Evolutionary conservation across 306 rosid genomes (phyloP).

Genomic region (Lagenaria siceraria): DNA sequence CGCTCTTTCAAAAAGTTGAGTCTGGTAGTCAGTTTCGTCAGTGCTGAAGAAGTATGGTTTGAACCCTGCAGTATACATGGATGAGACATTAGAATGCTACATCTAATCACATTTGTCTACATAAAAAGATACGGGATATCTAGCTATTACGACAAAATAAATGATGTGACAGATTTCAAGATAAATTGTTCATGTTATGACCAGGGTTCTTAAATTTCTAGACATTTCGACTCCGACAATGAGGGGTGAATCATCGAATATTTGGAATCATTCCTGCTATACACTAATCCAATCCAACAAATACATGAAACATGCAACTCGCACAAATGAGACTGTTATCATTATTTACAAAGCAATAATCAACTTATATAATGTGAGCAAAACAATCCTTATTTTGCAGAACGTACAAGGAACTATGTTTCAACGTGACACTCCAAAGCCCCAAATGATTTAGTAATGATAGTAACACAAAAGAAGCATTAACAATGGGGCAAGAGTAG

Average conservation of each 20-base stretch:
- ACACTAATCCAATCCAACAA: neutral
- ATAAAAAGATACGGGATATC: too few relatives aligned
- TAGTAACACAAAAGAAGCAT: neutral
- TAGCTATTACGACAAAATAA: neutral
- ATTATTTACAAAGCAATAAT: neutral
- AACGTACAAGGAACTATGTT: neutral
- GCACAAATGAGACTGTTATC: neutral
- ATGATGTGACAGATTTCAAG: neutral
- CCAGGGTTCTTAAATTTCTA: too few relatives aligned
- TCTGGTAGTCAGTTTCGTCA: slow-evolving; percentile 65
- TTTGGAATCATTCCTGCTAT: neutral
- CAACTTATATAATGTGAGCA: neutral
- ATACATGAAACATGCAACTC: neutral
- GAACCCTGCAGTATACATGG: slow-evolving; percentile 44
- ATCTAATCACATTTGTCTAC: slow-evolving; percentile 13
- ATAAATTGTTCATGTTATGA: neutral
- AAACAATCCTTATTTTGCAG: neutral
- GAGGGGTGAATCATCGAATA: neutral
- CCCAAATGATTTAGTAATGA: neutral
- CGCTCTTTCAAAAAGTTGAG: slow-evolving; percentile 81
- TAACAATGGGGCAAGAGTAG: neutral
- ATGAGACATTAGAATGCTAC: slow-evolving; percentile 7
- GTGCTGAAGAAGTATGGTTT: slow-evolving; percentile 37
- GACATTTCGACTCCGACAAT: too few relatives aligned
- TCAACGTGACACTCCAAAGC: neutral